These are phyloP conservation scores for Epithemia pelagica DNA, from an alignment of 108 stramenopile species.

Conservation along the genomic window DNA sequence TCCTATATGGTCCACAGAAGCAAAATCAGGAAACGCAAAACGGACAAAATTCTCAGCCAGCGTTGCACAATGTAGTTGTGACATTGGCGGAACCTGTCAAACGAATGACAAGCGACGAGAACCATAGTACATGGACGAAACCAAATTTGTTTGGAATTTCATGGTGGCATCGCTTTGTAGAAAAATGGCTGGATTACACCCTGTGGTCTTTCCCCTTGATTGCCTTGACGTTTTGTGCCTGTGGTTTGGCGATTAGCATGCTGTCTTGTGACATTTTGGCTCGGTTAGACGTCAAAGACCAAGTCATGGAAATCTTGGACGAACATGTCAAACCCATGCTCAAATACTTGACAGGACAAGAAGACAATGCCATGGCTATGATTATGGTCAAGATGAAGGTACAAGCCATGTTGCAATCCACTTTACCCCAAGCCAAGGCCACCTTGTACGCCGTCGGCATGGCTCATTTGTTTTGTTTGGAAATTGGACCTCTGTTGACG, in stretches of 20 bases:
- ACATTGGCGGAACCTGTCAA: neutral
- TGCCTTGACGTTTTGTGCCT: constrained; percentile 57
- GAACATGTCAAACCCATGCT: constrained; percentile 63
- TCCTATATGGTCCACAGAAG: constrained; percentile 35
- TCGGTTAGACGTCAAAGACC: constrained; percentile 55
- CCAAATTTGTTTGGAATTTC: constrained; percentile 34
- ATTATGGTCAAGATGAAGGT: constrained; percentile 72
- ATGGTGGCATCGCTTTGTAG: constrained; percentile 46
- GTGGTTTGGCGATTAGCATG: constrained; percentile 80
- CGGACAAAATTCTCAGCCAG: neutral
- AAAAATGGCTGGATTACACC: constrained; percentile 60
- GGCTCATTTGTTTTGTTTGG: constrained; percentile 74
- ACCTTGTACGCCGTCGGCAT: constrained; percentile 69
- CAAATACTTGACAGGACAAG: constrained; percentile 64
- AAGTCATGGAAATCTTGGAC: constrained; percentile 58
- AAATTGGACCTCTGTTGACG: constrained; percentile 74
- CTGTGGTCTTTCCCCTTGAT: constrained; percentile 64
- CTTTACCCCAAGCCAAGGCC: constrained; percentile 71
- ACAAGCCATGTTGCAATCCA: constrained; percentile 38
- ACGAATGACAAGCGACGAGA: neutral
- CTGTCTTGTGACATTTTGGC: constrained; percentile 57
- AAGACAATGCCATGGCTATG: constrained; percentile 41
- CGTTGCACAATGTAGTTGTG: too few species aligned
- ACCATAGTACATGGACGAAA: neutral
- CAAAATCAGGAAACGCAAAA: constrained; percentile 10